Base-by-base conservation (phyloP, 1,284 basidiomycete species). In the Sporisorium iseilematis-ciliati region DNA sequence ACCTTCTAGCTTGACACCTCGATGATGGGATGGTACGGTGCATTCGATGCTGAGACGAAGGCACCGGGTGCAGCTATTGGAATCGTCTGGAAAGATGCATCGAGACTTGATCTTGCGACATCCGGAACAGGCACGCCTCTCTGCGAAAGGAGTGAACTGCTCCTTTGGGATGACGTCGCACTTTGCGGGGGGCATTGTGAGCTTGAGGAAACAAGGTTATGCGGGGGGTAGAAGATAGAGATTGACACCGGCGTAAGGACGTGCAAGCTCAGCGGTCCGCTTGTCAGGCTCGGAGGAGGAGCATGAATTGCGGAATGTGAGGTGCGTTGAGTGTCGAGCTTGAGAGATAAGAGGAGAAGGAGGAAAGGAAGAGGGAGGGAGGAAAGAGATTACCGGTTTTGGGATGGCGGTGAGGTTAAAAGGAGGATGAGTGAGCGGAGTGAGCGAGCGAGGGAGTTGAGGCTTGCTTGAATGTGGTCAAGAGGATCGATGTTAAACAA, bases 71-170 rank as follows among this genome's bases (percentile, higher is more conserved):
- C 73, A 76, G 53, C 51, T 60, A 42, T 57, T 64, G 40, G 64
- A 63, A 25, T 71, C 62, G 48, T 71, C 68, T 7, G 73, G 73
- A 38, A 76, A 71, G 65, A 76, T 76, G 61, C 73, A 76, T 14
- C 73, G 65, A 5, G 73, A 76, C 68, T 76, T 76, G 65, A 76
- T 76, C 65, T 68, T 76, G n/a, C 73, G 68, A 58, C 73, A 76
- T 12, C 73, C 73, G 2, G 65, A 60, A 54, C 73, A 76, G 21
- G 73, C 73, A 2, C 68, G 59, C 50, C 68, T 57, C 33, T 76
- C 73, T 7, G 73, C 73, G 45, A 71, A 76, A 18, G 73, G 73
- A 21, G 68, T 71, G 43, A 62, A 62, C 33, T 71, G 73, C 61
- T 71, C 73, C 55, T 71, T 76, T 16, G 68, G 60, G 52, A 76